phyloP scores from a whole-genome alignment of 1,284 basidiomycete genomes.

The Albatrellus sp. region DNA sequence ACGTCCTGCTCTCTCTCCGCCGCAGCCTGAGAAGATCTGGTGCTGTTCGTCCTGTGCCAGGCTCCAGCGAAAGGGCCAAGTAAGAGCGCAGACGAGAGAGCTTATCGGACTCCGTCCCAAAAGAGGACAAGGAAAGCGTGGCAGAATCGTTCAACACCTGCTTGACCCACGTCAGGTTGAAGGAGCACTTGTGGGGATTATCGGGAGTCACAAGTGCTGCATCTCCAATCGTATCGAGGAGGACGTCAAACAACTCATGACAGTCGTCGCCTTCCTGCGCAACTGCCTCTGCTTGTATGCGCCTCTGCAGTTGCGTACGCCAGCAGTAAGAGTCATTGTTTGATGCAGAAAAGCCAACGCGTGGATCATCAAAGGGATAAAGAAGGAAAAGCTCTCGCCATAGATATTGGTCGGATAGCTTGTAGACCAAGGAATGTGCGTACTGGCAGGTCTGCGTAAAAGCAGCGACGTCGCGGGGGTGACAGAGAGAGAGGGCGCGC shows the following conservation, averaged over 20 bases:
- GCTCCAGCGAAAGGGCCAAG: slow-evolving; percentile 27
- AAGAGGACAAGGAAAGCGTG: slow-evolving; percentile 18
- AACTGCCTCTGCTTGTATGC: slow-evolving; percentile 18
- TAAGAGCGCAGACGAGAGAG: slow-evolving; percentile 25
- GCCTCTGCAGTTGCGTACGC: slow-evolving; percentile 19
- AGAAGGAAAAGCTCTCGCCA: slow-evolving; percentile 52
- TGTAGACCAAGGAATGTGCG: slow-evolving; percentile 35
- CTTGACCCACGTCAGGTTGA: slow-evolving; percentile 24
- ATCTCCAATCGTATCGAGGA: slow-evolving; percentile 32
- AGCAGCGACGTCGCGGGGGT: slow-evolving; percentile 40
- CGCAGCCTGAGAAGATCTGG: slow-evolving; percentile 18
- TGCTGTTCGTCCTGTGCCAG: slow-evolving; percentile 16
- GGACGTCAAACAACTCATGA: slow-evolving; percentile 22
- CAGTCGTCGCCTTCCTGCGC: slow-evolving; percentile 10
- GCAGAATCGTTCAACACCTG: slow-evolving; percentile 14
- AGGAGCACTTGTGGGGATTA: slow-evolving; percentile 12
- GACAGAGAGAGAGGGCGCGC: slow-evolving; percentile 38
- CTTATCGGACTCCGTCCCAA: slow-evolving; percentile 2
- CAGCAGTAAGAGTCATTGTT: slow-evolving; percentile 13
- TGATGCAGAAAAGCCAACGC: slow-evolving; percentile 10
- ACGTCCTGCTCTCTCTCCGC: slow-evolving; percentile 37
- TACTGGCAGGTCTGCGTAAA: slow-evolving; percentile 41
- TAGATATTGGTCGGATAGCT: slow-evolving; percentile 38
- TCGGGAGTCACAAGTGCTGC: slow-evolving; percentile 22
- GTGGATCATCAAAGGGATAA: slow-evolving; percentile 49